phyloP scores from a whole-genome alignment of 108 stramenopile genomes.

The Nitzschia sp. region DNA sequence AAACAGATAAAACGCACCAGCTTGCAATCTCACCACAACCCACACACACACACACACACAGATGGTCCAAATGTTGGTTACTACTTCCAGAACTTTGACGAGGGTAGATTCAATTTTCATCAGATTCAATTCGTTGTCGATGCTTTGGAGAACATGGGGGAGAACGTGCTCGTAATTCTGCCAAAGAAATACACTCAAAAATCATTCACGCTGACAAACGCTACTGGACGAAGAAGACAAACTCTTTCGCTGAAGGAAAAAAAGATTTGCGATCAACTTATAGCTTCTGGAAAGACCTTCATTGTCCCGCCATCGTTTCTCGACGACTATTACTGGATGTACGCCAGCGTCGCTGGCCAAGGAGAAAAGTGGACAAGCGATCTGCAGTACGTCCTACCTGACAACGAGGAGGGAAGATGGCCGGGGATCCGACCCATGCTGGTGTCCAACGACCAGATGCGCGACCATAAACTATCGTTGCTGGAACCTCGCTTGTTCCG shows the following conservation, averaged over 20 bases:
- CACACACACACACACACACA: too few species aligned
- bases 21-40: too few species aligned
- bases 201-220: constrained; percentile 20
- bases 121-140: constrained; percentile 74
- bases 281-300: constrained; percentile 41
- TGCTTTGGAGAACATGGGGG: constrained; percentile 64
- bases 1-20: background rate
- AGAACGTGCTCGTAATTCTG: constrained; percentile 68
- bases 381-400: constrained; percentile 53
- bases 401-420: constrained; percentile 61
- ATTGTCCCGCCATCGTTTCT: constrained; percentile 67
- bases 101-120: constrained; percentile 67
- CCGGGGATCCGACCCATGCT: constrained; percentile 81
- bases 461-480: constrained; percentile 83
- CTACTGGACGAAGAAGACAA: constrained; percentile 26
- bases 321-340: constrained; percentile 91
- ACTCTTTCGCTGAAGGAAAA: constrained; percentile 46
- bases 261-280: constrained; percentile 30
- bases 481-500: constrained; percentile 80
- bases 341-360: constrained; percentile 74
- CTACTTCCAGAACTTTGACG: constrained; percentile 81
- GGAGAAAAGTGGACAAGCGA: constrained; percentile 10
- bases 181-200: constrained; percentile 32
- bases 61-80: constrained; percentile 84
- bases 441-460: constrained; percentile 84